A percentile compares a stretch with the other conserved stretches of the same genome.
phyloP scores from a whole-genome alignment of 345 rosid species.

The Raphanus sativus region DNA sequence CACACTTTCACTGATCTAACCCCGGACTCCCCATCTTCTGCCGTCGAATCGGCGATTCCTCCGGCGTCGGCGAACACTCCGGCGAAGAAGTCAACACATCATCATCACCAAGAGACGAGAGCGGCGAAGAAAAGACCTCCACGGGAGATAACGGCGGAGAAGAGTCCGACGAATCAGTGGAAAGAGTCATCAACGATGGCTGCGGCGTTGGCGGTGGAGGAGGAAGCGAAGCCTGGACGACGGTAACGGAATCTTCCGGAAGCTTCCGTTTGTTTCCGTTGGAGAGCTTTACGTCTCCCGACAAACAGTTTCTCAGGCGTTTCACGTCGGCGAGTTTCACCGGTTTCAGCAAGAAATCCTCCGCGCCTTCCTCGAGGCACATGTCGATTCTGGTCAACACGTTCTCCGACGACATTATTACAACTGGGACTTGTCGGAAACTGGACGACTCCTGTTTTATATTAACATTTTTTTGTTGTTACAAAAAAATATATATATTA shows the following conservation, averaged over 20 bases:
- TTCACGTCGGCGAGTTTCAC: slow-evolving; percentile 86
- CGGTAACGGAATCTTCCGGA: slow-evolving; percentile 41
- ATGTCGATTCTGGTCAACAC: slow-evolving; percentile 75
- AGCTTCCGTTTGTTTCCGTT: slow-evolving; percentile 57
- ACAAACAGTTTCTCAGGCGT: slow-evolving; percentile 60
- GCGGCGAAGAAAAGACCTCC: slow-evolving; percentile 26
- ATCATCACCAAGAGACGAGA: background rate
- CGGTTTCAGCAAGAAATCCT: slow-evolving; percentile 87
- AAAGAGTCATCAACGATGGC: slow-evolving; percentile 33
- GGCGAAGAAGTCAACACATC: slow-evolving; percentile 23
- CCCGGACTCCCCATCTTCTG: slow-evolving; percentile 41
- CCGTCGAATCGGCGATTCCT: slow-evolving; percentile 34
- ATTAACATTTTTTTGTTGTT: no score
- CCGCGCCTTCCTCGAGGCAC: slow-evolving; percentile 98
- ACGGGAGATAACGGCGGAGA: slow-evolving; percentile 54
- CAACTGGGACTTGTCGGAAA: slow-evolving; percentile 77
- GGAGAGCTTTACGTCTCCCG: slow-evolving; percentile 40
- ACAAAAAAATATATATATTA: no score
- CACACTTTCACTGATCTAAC: slow-evolving; percentile 25
- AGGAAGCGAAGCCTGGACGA: slow-evolving; percentile 36
- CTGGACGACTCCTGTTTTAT: slow-evolving; percentile 68
- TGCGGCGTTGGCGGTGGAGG: slow-evolving; percentile 10
- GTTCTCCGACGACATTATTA: slow-evolving; percentile 95
- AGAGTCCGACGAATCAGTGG: slow-evolving; percentile 44
- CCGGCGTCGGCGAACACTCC: slow-evolving; percentile 20